Conservation (phyloP, 257 asterid species). For the Osmanthus fragrans region DNA sequence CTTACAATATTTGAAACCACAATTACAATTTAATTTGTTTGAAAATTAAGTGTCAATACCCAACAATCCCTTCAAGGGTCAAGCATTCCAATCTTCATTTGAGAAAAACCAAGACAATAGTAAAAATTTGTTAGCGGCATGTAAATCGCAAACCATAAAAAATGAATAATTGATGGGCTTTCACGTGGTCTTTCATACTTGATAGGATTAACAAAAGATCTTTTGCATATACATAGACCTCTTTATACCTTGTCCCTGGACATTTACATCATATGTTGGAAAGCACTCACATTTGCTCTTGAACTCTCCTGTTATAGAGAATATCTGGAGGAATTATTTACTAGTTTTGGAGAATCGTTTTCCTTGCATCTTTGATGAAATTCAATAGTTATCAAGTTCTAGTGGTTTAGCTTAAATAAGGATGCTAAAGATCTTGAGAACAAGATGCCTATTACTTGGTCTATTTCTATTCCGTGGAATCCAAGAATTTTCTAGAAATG, state of each 20-base stretch:
- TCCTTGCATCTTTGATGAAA: background rate
- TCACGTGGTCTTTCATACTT: background rate
- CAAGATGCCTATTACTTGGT: background rate
- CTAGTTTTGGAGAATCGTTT: background rate
- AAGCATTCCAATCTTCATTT: conserved; percentile 92
- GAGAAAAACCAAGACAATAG: conserved; percentile 19
- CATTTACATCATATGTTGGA: background rate
- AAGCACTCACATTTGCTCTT: background rate
- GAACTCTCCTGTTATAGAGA: background rate
- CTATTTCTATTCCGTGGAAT: background rate
- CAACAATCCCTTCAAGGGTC: conserved; percentile 99
- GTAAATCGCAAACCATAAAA: background rate
- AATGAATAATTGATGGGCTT: conserved; percentile 8
- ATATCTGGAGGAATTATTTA: background rate
- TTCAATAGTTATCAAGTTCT: background rate
- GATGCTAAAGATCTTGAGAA: background rate
- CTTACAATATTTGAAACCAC: no score
- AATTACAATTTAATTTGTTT: no score
- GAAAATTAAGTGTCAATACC: no score
- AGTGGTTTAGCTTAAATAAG: background rate
- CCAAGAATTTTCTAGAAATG: background rate
- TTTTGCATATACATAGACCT: background rate
- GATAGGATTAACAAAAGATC: background rate
- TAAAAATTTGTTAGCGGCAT: conserved; percentile 6
- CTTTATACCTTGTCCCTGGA: background rate